Evolutionary conservation across 768 basidiomycete species (phyloP).

Genomic region (Lactarius pseudohatsudake): DNA sequence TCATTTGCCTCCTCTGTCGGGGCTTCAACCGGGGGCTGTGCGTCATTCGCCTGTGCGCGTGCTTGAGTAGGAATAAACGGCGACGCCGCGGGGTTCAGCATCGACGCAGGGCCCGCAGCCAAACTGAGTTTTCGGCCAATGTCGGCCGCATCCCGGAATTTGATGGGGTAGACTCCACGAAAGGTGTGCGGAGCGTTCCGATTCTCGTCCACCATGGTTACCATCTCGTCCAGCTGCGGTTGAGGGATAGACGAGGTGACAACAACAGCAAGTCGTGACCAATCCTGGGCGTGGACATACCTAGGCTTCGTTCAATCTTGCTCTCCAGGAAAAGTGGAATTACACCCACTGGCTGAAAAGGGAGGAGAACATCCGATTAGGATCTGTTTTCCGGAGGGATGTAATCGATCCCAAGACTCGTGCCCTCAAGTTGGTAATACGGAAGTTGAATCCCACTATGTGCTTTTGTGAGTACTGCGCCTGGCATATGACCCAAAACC

Average conservation of each 20-base stretch:
- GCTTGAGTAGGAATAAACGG: conserved; percentile 19
- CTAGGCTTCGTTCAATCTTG: conserved; percentile 1
- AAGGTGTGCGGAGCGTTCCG: background rate
- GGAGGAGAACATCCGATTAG: conserved; percentile 5
- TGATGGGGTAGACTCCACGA: conserved; percentile 5
- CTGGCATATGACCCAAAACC: background rate
- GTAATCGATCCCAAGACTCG: conserved; percentile 8
- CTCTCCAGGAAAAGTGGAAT: background rate
- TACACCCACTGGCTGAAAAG: conserved; percentile 7
- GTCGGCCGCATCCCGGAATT: conserved; percentile 15
- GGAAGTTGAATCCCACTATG: conserved; percentile 17
- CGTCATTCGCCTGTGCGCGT: background rate
- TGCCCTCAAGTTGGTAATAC: background rate
- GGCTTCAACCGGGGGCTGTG: background rate
- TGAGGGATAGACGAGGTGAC: conserved; percentile 17
- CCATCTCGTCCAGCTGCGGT: conserved; percentile 24
- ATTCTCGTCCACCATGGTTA: conserved; percentile 11
- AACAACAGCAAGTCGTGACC: background rate
- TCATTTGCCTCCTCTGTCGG: background rate
- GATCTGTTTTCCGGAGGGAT: conserved; percentile 15
- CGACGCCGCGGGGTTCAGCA: conserved; percentile 15
- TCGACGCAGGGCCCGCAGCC: conserved; percentile 13
- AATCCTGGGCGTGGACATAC: conserved; percentile 17
- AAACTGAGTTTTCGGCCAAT: conserved; percentile 15
- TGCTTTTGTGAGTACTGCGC: background rate